These are phyloP conservation scores for Picochlorum sp. DNA, from an alignment of 139 green algal species.

Conservation along the genomic window DNA sequence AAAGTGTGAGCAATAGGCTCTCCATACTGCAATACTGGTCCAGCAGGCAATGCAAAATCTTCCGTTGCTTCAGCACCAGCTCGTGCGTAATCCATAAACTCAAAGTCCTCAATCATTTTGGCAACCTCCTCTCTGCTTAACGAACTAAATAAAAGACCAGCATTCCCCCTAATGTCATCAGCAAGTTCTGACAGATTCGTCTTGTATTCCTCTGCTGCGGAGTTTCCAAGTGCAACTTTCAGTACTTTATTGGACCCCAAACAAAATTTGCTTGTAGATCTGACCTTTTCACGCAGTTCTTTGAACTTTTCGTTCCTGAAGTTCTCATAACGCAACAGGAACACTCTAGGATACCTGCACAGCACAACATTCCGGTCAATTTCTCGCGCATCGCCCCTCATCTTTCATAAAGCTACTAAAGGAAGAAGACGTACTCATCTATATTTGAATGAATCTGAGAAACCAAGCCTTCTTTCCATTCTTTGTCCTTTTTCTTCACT, in stretches of 20 bases:
- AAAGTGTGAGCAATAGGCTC: constrained; percentile 84
- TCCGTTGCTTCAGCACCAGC: constrained; percentile 61
- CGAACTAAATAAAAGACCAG: constrained; percentile 87
- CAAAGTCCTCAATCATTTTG: constrained; percentile 34
- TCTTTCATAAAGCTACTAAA: not conserved
- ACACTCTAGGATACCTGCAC: constrained; percentile 65
- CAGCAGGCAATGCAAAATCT: constrained; percentile 61
- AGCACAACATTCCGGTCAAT: not conserved
- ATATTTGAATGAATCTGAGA: constrained; percentile 51
- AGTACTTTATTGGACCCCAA: constrained; percentile 84
- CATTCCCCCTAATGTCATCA: constrained; percentile 55
- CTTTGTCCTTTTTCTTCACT: constrained; percentile 86
- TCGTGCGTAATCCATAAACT: constrained; percentile 78
- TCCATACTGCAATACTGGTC: constrained; percentile 62
- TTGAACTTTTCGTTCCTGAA: constrained; percentile 94
- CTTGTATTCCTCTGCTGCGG: constrained; percentile 65
- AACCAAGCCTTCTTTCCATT: constrained; percentile 87
- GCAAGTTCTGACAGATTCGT: constrained; percentile 49
- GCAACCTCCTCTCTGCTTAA: constrained; percentile 60
- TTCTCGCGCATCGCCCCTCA: too few relatives aligned
- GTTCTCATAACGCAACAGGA: constrained; percentile 83
- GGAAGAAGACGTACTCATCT: constrained; percentile 57
- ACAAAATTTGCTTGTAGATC: constrained; percentile 75
- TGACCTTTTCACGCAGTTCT: constrained; percentile 68
- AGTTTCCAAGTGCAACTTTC: constrained; percentile 77